Base-by-base conservation (phyloP, 768 basidiomycete genomes). In the Albatrellus ellisii region DNA sequence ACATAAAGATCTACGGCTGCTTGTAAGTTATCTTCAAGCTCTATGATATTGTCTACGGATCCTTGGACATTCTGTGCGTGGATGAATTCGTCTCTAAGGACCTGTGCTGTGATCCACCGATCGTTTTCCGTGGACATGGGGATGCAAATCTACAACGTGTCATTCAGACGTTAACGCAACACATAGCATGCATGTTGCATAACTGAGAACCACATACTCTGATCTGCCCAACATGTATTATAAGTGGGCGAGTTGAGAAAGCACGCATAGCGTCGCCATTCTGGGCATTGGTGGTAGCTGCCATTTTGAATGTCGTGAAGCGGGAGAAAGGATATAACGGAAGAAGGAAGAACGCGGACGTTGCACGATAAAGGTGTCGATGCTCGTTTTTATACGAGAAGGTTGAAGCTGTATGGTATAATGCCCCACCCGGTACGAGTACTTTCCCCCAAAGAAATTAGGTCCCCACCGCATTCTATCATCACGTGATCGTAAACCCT, bases 51-150 rank as follows among this genome's bases (percentile, higher is more conserved):
- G 56, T 75, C 75, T 54, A 71, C 62, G 50, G 69, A 65, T 59
- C 80, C 72, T 59, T 70, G 49, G 58, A 67, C 70, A 25, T 67
- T 67, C 56, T 76, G 74, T 42, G 70, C 60, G 60, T 87, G 75
- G 43, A 69, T 62, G 59, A 94, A 97, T 46, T 91, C 86, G 55
- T 95, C 90, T 54, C 84, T 70, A 44, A 94, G 75, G 55, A 91
- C 77, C 64, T 94, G 90, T 39, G 91, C 90, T 41, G 78, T 73
- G 56, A 90, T 87, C 91, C 92, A 95, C 61, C 88, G 77, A 60
- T 90, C 77, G 50, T 67, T 49, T 28, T 67, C 64, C n/a, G 85
- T 78, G 35, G 88, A 79, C 45, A 95, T 84, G 35, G 87, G 89
- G 60, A 97, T 78, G 48, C 84, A 80, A 47, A 94, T 61, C 87